Evolutionary conservation across 169 alveolate genomes (phyloP).

Genomic region (Theileria sp.): DNA sequence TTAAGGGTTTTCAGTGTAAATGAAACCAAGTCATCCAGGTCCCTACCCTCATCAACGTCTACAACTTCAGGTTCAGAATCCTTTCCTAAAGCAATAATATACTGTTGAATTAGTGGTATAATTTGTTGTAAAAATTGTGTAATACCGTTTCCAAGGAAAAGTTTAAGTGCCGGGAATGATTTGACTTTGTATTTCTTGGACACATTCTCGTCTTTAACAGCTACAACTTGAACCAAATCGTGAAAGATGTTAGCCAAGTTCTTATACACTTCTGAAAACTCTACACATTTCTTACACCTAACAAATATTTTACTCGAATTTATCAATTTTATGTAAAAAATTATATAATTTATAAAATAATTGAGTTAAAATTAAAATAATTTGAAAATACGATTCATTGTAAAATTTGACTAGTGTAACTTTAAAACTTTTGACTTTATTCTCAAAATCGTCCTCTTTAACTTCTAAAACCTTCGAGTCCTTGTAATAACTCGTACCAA

Average conservation of each 20-base stretch:
- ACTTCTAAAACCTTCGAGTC: background rate
- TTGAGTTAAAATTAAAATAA: background rate
- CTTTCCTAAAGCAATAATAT: slow-evolving; percentile 45
- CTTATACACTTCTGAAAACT: slow-evolving; percentile 66
- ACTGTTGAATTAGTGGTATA: slow-evolving; percentile 7
- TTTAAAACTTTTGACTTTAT: background rate
- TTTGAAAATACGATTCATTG: slow-evolving; percentile 39
- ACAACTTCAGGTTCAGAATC: slow-evolving; percentile 55
- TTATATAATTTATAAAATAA: slow-evolving; percentile 16
- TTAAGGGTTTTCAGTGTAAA: slow-evolving; percentile 65
- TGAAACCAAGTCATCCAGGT: slow-evolving; percentile 56
- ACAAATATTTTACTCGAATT: slow-evolving; percentile 16
- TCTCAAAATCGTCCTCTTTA: slow-evolving; percentile 1
- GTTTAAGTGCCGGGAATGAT: slow-evolving; percentile 88
- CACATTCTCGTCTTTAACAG: slow-evolving; percentile 74
- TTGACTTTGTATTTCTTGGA: slow-evolving; percentile 70
- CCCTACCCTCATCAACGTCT: slow-evolving; percentile 52
- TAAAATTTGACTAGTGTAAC: slow-evolving; percentile 60
- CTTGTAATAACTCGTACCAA: background rate
- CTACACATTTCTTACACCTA: slow-evolving; percentile 66
- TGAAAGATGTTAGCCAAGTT: slow-evolving; percentile 69
- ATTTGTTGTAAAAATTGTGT: background rate
- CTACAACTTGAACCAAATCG: slow-evolving; percentile 75
- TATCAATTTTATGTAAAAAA: slow-evolving; percentile 21
- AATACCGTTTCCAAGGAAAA: slow-evolving; percentile 71